Conservation (phyloP, 805 yeast species). For the Schwanniomyces sp. region DNA sequence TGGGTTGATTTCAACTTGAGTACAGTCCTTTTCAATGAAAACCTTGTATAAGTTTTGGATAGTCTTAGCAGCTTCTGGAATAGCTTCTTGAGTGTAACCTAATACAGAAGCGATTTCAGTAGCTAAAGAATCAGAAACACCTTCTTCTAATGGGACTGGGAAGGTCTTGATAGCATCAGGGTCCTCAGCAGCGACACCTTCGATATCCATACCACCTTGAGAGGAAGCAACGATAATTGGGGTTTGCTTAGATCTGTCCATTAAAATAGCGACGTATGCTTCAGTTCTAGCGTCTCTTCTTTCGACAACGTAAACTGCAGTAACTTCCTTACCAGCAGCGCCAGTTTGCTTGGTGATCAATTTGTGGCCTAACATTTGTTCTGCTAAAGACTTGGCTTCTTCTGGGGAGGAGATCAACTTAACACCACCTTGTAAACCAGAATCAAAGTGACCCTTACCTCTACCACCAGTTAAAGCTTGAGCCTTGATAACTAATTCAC, state of each 20-base stretch:
- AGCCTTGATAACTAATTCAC: slow-evolving; percentile 92
- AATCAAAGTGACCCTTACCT: slow-evolving; percentile 97
- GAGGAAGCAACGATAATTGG: slow-evolving; percentile 95
- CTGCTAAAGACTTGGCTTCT: slow-evolving; percentile 83
- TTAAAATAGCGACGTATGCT: slow-evolving; percentile 90
- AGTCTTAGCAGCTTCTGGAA: slow-evolving; percentile 83
- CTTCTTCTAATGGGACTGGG: slow-evolving; percentile 72
- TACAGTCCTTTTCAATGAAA: slow-evolving; percentile 89
- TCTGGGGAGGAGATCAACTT: slow-evolving; percentile 81
- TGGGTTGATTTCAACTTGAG: slow-evolving; percentile 98
- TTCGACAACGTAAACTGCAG: slow-evolving; percentile 94
- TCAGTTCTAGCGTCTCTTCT: slow-evolving; percentile 92
- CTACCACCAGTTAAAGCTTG: slow-evolving; percentile 99
- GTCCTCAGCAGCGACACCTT: slow-evolving; percentile 90
- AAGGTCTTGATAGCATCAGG: slow-evolving; percentile 92
- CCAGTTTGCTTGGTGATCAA: slow-evolving; percentile 98
- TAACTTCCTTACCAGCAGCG: slow-evolving; percentile 93
- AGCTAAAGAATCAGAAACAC: slow-evolving; percentile 80
- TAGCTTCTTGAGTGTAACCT: slow-evolving; percentile 78
- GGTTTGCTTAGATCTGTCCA: slow-evolving; percentile 89
- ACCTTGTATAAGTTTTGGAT: slow-evolving; percentile 85
- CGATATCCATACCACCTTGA: slow-evolving; percentile 99
- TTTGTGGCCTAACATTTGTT: slow-evolving; percentile 88
- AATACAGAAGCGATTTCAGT: slow-evolving; percentile 71
- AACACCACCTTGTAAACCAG: slow-evolving; percentile 96